phyloP scores from a whole-genome alignment of 2,329 filamentous ascomycete species.

The Fusarium dlaminii region DNA sequence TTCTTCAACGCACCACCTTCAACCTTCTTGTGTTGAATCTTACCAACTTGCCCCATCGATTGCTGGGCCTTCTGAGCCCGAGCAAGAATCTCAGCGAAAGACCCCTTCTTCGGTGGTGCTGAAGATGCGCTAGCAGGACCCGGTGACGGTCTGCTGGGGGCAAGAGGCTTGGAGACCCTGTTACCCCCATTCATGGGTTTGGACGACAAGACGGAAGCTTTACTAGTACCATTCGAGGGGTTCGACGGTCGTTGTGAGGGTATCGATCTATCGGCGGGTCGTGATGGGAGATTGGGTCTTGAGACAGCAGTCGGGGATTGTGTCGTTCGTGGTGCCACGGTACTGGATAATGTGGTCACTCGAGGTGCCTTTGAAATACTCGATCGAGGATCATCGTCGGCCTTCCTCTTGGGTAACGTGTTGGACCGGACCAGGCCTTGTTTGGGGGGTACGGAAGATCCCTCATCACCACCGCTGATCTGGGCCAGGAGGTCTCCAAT shows the following conservation, averaged over 20 bases:
- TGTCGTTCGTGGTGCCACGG: constrained; percentile 31
- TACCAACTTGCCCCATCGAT: constrained; percentile 69
- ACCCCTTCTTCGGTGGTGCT: constrained; percentile 73
- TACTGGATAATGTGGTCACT: constrained; percentile 37
- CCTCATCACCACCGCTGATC: constrained; percentile 65
- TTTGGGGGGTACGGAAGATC: constrained; percentile 49
- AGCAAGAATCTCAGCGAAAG: constrained; percentile 78
- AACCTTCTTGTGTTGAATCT: constrained; percentile 78
- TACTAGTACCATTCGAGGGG: constrained; percentile 19
- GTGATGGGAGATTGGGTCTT: constrained; percentile 34
- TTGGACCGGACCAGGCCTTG: constrained; percentile 42
- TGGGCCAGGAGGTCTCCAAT: constrained; percentile 58
- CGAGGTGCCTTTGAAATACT: constrained; percentile 56
- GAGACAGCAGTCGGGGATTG: constrained; percentile 32
- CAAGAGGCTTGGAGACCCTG: constrained; percentile 39
- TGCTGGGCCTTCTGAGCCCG: constrained; percentile 73
- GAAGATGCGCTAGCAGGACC: constrained; percentile 52
- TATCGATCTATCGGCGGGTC: constrained; percentile 40
- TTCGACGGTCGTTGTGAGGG: constrained; percentile 37
- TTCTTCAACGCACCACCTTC: constrained; percentile 65
- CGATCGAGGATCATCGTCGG: constrained; percentile 59
- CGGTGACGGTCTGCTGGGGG: constrained; percentile 38
- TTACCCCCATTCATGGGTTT: constrained; percentile 40
- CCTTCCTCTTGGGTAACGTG: constrained; percentile 64
- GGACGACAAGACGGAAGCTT: constrained; percentile 36